phyloP scores from a whole-genome alignment of 2,329 filamentous ascomycete species.

The Verticillium tricorpus region DNA sequence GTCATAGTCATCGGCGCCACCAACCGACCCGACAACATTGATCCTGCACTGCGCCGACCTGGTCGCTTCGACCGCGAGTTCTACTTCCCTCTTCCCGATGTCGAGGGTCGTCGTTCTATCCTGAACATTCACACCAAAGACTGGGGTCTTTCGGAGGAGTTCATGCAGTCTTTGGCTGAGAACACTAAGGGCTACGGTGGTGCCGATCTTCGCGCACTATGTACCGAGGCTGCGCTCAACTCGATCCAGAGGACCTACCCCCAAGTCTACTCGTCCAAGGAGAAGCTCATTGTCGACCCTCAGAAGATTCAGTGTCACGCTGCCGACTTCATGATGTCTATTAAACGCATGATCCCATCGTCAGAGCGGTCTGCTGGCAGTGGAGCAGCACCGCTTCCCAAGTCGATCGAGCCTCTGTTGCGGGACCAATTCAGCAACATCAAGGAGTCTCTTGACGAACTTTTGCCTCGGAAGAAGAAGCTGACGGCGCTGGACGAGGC shows the following conservation, averaged over 20 bases:
- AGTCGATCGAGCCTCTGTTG: conserved; percentile 76
- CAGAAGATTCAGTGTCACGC: conserved; percentile 80
- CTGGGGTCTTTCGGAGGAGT: conserved; percentile 76
- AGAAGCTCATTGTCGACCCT: conserved; percentile 86
- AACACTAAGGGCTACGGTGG: conserved; percentile 95
- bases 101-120: conserved; percentile 76
- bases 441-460: conserved; percentile 62
- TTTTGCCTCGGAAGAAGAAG: conserved; percentile 81
- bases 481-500: conserved; percentile 90
- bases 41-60: conserved; percentile 88
- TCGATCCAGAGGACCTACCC: conserved; percentile 93
- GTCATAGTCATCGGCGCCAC: conserved; percentile 99
- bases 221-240: conserved; percentile 93
- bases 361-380: conserved; percentile 87
- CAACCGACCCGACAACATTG: conserved; percentile 92
- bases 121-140: conserved; percentile 93
- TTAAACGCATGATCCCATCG: conserved; percentile 94
- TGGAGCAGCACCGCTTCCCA: conserved; percentile 75
- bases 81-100: conserved; percentile 89
- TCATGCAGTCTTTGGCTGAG: conserved; percentile 81
- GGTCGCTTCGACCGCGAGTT: conserved; percentile 97
- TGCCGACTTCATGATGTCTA: conserved; percentile 94
- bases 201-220: conserved; percentile 88
- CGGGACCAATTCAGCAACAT: conserved; percentile 68
- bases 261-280: conserved; percentile 87